These are phyloP conservation scores for Fomitiporia mediterranea DNA, from an alignment of 1,284 basidiomycete genomes.

Conservation along the genomic window DNA sequence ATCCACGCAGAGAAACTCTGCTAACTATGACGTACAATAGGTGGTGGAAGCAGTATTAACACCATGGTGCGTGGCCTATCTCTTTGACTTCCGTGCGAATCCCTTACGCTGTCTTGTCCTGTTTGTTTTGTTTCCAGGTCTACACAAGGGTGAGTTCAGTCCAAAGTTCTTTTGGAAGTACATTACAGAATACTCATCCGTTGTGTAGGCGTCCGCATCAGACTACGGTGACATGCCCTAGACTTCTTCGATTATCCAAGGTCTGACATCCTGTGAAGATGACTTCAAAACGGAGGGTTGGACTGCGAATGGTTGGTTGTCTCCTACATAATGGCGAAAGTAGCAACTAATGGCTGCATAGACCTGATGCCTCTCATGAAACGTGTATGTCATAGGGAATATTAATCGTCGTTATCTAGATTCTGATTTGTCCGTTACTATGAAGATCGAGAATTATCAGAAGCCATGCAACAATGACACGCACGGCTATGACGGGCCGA, in stretches of 20 bases:
- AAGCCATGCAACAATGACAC: conserved; percentile 55
- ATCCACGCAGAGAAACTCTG: neutral
- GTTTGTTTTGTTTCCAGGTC: conserved; percentile 37
- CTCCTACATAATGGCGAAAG: conserved; percentile 2
- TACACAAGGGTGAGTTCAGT: conserved; percentile 50
- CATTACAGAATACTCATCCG: conserved; percentile 9
- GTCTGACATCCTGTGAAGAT: conserved; percentile 35
- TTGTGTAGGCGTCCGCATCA: conserved; percentile 52
- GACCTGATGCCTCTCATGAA: conserved; percentile 71
- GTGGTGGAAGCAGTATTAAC: conserved; percentile 61
- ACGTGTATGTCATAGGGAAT: conserved; percentile 43
- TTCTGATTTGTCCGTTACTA: neutral
- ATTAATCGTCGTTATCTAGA: neutral
- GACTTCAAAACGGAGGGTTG: conserved; percentile 71
- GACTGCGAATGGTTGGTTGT: conserved; percentile 49
- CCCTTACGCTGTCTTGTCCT: conserved; percentile 1
- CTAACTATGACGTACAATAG: conserved; percentile 29
- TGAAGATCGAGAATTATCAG: conserved; percentile 69
- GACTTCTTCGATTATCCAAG: neutral
- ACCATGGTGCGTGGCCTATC: conserved; percentile 46
- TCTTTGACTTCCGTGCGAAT: neutral
- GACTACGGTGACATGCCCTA: conserved; percentile 51
- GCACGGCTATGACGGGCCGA: conserved; percentile 66
- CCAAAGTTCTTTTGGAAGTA: neutral
- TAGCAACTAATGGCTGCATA: conserved; percentile 24